Base-by-base conservation (phyloP, 106 monocot genomes). In the Dioscorea dumetorum region DNA sequence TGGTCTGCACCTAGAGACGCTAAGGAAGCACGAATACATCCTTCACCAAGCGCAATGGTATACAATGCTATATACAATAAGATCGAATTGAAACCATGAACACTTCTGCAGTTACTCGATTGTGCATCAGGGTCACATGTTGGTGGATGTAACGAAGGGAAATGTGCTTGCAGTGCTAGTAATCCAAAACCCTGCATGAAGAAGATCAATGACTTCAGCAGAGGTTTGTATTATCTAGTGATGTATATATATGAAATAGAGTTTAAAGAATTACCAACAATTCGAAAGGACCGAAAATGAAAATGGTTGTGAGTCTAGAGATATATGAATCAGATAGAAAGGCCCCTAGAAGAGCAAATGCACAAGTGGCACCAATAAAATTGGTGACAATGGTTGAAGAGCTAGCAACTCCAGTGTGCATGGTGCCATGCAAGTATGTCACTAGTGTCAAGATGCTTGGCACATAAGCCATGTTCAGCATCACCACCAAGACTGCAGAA, bases 1-100 rank as follows among this genome's bases (percentile, higher is more conserved):
- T 91, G 91, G 54, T 91, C 87, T 57, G 77, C 91, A 15, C 91
- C 91, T 24, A 91, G 80, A 0, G 91, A 78, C n/a, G 87, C 70
- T 35, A 85, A 60, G 53, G 74, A 76, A 48, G 87, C 72, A 23
- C 87, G 79, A 22, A 80, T 14, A 62, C 76, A 84, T 18, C 91
- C 91, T 57, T 91, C 91, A 0, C 84, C 91, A 1, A 87, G 48
- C 12, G 91, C 87, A 52, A 75, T 34, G 4, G 78, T 73, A 33
- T 84, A 87, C 17, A 91, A 22, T 14, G 63, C 84, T 21, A 74
- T 49, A 63, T 82, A 84, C 35, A 91, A 77, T 1, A 91, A 51
- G 67, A 59, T 41, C 20, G 79, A 35, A 11, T 87, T 82, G 48
- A 35, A 78, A 54, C 87, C 82, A 11, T 75, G 72, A 22, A 85